These are phyloP conservation scores for Monilinia polystroma DNA, from an alignment of 2,329 filamentous ascomycete species.

Conservation along the genomic window DNA sequence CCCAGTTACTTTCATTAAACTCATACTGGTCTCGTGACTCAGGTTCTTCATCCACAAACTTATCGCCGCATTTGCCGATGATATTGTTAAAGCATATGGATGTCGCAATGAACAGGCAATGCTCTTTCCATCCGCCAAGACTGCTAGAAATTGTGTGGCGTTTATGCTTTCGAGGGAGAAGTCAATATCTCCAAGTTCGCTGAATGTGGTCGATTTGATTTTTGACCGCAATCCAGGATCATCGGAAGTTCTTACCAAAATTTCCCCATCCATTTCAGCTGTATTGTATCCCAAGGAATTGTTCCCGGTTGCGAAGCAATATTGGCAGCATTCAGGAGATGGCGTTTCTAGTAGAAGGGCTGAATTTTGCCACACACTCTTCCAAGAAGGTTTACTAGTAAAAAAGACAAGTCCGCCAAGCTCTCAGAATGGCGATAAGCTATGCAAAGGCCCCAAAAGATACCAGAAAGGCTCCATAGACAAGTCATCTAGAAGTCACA, in stretches of 20 bases:
- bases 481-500: constrained; percentile 35
- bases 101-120: constrained; percentile 66
- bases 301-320: constrained; percentile 79
- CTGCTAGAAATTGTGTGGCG: constrained; percentile 69
- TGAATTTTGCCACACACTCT: constrained; percentile 79
- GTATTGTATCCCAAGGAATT: constrained; percentile 69
- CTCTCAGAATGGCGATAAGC: constrained; percentile 33
- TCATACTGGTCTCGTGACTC: constrained; percentile 30
- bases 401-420: constrained; percentile 43
- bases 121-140: constrained; percentile 72
- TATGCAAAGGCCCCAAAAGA: constrained; percentile 69
- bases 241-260: constrained; percentile 51
- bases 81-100: constrained; percentile 65
- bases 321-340: constrained; percentile 96
- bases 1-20: constrained; percentile 23
- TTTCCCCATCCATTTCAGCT: constrained; percentile 62
- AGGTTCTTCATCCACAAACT: constrained; percentile 90
- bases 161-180: constrained; percentile 67
- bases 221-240: constrained; percentile 56
- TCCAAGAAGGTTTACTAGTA: constrained; percentile 66
- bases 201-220: constrained; percentile 61
- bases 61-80: constrained; percentile 70
- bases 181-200: constrained; percentile 48
- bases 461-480: constrained; percentile 67
- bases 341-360: constrained; percentile 88